phyloP scores from a whole-genome alignment of 768 basidiomycete species.

The Lactarius hatsudake region DNA sequence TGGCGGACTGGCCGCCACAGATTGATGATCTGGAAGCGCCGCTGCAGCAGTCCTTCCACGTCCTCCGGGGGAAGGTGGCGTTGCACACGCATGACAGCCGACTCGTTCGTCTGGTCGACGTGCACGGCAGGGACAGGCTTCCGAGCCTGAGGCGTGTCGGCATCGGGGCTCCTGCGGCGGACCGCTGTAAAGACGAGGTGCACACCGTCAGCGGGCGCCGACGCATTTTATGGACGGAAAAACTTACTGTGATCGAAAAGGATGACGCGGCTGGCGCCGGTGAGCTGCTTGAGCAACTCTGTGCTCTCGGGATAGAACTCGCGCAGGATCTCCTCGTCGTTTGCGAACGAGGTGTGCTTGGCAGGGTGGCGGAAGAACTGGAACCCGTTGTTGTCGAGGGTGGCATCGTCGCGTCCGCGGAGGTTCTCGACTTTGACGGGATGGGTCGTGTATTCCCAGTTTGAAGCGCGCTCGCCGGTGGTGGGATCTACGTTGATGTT shows the following conservation, averaged over 20 bases:
- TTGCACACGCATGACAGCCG: conserved; percentile 42
- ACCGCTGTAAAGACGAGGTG: conserved; percentile 36
- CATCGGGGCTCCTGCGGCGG: conserved; percentile 41
- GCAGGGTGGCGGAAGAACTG: conserved; percentile 42
- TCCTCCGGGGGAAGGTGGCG: conserved; percentile 44
- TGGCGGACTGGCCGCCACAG: conserved; percentile 52
- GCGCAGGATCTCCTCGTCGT: conserved; percentile 49
- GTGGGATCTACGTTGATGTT: conserved; percentile 31
- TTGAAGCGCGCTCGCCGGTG: conserved; percentile 37
- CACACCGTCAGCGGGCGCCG: neutral
- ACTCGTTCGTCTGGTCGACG: conserved; percentile 45
- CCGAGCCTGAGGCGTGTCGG: conserved; percentile 40
- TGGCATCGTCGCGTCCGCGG: conserved; percentile 45
- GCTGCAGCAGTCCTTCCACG: conserved; percentile 38
- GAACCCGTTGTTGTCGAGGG: conserved; percentile 53
- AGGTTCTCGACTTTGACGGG: conserved; percentile 48
- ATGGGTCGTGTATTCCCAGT: conserved; percentile 36
- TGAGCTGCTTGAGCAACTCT: conserved; percentile 55
- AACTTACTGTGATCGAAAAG: conserved; percentile 65
- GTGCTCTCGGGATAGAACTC: conserved; percentile 63
- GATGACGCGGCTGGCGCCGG: conserved; percentile 59
- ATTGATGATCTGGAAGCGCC: conserved; percentile 53
- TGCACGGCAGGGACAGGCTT: conserved; percentile 45
- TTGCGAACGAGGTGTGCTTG: conserved; percentile 46
- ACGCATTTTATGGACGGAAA: neutral